Evolutionary conservation across 441 rosid genomes (phyloP), one percentile per base, ranked within the genome.

Genomic region (Breynia disticha): DNA sequence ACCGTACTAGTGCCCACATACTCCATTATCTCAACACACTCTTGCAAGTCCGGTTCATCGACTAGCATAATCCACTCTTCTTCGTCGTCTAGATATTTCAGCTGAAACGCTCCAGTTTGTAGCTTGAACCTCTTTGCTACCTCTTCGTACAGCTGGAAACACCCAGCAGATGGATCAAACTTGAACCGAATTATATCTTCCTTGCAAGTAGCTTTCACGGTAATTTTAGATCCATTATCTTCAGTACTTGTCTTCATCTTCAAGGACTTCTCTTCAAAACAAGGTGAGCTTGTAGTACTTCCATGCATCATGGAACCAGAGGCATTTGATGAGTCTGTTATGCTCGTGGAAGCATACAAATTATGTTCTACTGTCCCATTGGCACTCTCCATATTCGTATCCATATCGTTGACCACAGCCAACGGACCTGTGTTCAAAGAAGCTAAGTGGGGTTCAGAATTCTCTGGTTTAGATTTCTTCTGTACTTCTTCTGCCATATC

Each of bases 21-120:
- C 15, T 84, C 85, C 64, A 90, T 32, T 67, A 87, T 76, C 71
- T 87, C 93, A n/a, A 87, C 53, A 50, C 96, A 87, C 70, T 87
- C 96, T 54, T 79, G 82, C 52, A 85, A 76, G 73, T 90, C 98
- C 1, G 78, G 77, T 64, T 87, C 88, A 45, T 63, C 76, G 16
- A 77, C 76, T 43, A 87, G 59, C 82, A 87, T 59, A 59, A 87
- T 90, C 98, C 96, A 90, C 65, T 90, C 96, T 18, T 83, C 86
- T 60, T 90, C 96, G 13, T 85, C 97, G 12, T 87, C 96, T 42
- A 90, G 63, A 56, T 90, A 90, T 72, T 76, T 85, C 64, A 90
- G 81, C 69, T 79, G 87, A 79, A 90, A 90, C 1, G 79, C 63
- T 3, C 82, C 93, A 1, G 67, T 76, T 46, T 73, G 80, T 57